A percentile compares a stretch with the other conserved stretches of the same genome.
Evolutionary conservation across 108 stramenopile species (phyloP).

Genomic region (Seminavis robusta): DNA sequence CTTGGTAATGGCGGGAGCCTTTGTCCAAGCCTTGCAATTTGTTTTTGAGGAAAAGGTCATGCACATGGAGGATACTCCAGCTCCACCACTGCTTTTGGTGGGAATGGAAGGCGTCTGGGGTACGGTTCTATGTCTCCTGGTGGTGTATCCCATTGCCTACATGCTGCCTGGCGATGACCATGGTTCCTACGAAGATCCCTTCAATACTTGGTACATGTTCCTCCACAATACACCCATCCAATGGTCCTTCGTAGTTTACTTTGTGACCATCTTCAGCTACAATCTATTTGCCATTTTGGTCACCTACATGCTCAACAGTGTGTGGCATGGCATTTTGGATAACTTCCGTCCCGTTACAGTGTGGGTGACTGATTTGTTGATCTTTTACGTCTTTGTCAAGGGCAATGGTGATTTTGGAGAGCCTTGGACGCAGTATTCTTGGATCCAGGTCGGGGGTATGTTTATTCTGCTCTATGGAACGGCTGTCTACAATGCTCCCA

Average conservation of each 20-base stretch:
- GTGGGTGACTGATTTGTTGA: conserved; percentile 84
- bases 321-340: conserved; percentile 98
- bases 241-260: conserved; percentile 70
- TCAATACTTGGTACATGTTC: conserved; percentile 77
- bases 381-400: conserved; percentile 84
- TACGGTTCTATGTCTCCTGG: conserved; percentile 60
- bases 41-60: conserved; percentile 93
- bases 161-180: conserved; percentile 85
- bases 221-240: conserved; percentile 58
- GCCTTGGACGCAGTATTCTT: conserved; percentile 80
- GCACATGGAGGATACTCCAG: conserved; percentile 37
- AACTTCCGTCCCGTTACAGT: conserved; percentile 95
- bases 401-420: conserved; percentile 73
- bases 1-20: conserved; percentile 80
- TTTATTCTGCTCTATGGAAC: conserved; percentile 92
- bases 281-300: conserved; percentile 94
- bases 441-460: conserved; percentile 88
- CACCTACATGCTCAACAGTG: conserved; percentile 84
- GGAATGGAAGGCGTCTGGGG: conserved; percentile 95
- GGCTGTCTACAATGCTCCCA: conserved; percentile 92
- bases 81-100: conserved; percentile 82
- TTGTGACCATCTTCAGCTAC: conserved; percentile 88
- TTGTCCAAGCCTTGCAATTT: conserved; percentile 88
- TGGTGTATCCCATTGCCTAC: conserved; percentile 85
- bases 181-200: conserved; percentile 85